Conservation (phyloP, 148 eudicot genomes). For the Dysphania ambrosioides region DNA sequence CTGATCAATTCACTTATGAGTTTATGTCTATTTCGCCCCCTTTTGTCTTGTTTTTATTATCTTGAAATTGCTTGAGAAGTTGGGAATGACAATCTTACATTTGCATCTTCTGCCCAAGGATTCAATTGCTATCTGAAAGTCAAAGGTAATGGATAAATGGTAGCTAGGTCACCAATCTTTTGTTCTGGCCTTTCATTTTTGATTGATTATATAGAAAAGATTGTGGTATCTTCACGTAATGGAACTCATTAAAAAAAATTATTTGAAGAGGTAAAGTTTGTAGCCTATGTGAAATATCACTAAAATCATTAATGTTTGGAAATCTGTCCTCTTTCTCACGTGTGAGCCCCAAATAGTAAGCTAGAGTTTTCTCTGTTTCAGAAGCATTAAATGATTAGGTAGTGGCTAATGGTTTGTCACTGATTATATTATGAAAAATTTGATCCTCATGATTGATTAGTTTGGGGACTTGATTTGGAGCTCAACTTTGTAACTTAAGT, state of each 20-base stretch:
- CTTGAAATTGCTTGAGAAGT: not conserved
- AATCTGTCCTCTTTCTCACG: not conserved
- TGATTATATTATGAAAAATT: not conserved
- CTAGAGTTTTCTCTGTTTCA: not conserved
- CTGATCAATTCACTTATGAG: not conserved
- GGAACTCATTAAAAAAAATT: not conserved
- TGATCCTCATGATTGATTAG: not conserved
- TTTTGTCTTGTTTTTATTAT: not conserved
- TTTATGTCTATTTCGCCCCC: not conserved
- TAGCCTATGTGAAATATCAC: not conserved
- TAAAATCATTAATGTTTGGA: not conserved
- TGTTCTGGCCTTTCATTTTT: not conserved
- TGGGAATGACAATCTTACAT: conserved; percentile 5
- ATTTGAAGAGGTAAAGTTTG: not conserved
- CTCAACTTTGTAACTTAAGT: not conserved
- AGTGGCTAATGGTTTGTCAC: not conserved
- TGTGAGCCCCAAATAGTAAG: not conserved
- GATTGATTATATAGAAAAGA: not conserved
- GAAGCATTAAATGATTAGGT: not conserved
- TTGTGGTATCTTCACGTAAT: not conserved
- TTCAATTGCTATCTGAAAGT: not conserved
- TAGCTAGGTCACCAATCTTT: not conserved
- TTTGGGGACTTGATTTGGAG: not conserved
- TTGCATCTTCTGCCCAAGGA: not conserved
- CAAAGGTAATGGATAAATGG: not conserved